phyloP scores from a whole-genome alignment of 2,329 filamentous ascomycete genomes.

The Aspergillus flavus region DNA sequence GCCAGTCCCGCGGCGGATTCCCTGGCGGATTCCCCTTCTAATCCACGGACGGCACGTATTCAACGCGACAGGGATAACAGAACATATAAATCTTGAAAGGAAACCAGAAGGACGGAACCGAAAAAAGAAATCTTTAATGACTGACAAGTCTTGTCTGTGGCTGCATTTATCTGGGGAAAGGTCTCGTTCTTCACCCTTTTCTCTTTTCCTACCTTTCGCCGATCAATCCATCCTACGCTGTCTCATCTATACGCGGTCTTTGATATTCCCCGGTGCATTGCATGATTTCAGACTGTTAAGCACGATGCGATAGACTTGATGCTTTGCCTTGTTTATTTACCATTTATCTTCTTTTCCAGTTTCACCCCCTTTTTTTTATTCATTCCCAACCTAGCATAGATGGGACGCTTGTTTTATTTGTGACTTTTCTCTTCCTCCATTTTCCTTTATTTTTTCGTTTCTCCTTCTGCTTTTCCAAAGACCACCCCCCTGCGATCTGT shows the following conservation, averaged over 20 bases:
- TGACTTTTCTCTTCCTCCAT: constrained; percentile 1
- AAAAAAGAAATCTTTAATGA: background rate
- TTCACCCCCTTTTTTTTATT: constrained; percentile 1
- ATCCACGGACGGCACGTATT: constrained; percentile 14
- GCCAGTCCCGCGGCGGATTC: constrained; percentile 49
- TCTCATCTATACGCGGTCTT: constrained; percentile 10
- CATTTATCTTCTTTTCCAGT: constrained; percentile 1
- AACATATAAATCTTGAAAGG: background rate
- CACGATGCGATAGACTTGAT: constrained; percentile 16
- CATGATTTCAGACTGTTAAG: constrained; percentile 16
- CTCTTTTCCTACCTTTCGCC: constrained; percentile 4
- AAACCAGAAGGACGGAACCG: background rate
- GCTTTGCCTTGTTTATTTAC: constrained; percentile 5
- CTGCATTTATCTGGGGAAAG: background rate
- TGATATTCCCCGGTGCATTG: constrained; percentile 19
- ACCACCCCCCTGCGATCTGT: background rate
- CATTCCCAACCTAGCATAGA: constrained; percentile 12
- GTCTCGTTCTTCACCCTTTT: background rate
- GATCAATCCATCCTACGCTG: background rate
- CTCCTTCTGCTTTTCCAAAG: background rate
- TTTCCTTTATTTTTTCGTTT: background rate
- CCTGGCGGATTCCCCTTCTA: constrained; percentile 63
- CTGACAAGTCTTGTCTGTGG: background rate
- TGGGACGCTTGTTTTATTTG: constrained; percentile 12
- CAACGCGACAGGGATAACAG: constrained; percentile 1